Evolutionary conservation across 306 rosid genomes (phyloP).

Genomic region (Oemleria cerasiformis): DNA sequence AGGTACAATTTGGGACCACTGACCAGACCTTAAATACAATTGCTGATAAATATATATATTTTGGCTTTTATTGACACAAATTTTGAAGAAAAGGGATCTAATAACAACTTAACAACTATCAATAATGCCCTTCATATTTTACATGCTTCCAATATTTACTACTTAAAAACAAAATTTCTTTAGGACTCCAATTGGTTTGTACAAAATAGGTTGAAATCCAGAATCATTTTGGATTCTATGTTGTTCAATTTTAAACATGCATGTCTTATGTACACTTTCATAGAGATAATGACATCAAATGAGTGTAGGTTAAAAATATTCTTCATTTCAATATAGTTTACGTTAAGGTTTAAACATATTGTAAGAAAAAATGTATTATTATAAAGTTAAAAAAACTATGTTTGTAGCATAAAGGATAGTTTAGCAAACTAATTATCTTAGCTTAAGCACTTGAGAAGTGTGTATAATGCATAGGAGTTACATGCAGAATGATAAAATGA

Average conservation of each 20-base stretch:
- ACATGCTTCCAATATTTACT: not conserved
- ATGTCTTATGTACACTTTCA: not conserved
- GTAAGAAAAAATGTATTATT: not conserved
- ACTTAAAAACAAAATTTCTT: not conserved
- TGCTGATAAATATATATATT: too few relatives aligned
- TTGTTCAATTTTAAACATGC: not conserved
- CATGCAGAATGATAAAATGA: not conserved
- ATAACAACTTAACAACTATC: not conserved
- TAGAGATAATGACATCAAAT: too few relatives aligned
- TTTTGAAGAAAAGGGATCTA: not conserved
- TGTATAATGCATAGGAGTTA: not conserved
- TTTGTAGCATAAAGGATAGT: not conserved
- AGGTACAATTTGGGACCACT: not conserved
- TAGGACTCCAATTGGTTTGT: not conserved
- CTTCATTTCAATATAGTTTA: too few relatives aligned
- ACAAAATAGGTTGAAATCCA: not conserved
- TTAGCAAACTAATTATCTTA: not conserved
- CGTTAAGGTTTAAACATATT: too few relatives aligned
- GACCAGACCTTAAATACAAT: constrained; percentile 7
- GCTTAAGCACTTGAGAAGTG: not conserved
- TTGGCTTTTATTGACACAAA: constrained; percentile 11
- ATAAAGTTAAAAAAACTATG: not conserved
- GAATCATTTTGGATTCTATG: constrained; percentile 1
- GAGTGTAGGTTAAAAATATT: too few relatives aligned
- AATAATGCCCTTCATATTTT: not conserved